phyloP scores from a whole-genome alignment of 129 eudicot genomes.

The Deinandra increscens region DNA sequence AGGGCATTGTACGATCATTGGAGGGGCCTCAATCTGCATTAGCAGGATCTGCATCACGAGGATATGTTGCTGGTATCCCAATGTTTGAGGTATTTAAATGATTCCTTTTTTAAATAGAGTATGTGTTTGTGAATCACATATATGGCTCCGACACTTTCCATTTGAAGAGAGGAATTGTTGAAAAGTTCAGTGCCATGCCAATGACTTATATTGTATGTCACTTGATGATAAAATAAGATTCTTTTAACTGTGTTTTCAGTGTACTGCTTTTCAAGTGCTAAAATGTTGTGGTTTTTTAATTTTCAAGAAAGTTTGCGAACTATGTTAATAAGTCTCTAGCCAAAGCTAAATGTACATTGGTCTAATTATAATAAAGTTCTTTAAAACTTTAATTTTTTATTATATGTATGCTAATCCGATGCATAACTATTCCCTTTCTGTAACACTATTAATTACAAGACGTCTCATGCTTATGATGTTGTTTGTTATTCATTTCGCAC shows the following conservation, averaged over 20 bases:
- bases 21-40: conserved; percentile 32
- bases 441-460: neutral
- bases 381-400: neutral
- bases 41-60: conserved; percentile 25
- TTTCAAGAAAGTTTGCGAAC: conserved; percentile 3
- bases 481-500: neutral
- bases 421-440: neutral
- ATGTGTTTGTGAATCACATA: neutral
- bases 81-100: conserved; percentile 26
- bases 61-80: conserved; percentile 27
- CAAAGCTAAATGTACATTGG: neutral
- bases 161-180: neutral
- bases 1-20: conserved; percentile 23
- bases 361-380: neutral
- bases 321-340: neutral
- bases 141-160: neutral
- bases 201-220: neutral
- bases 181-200: neutral
- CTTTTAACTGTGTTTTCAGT: neutral
- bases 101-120: neutral
- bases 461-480: neutral
- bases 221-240: neutral
- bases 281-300: neutral
- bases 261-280: conserved; percentile 7
- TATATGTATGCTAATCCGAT: neutral